Evolutionary conservation across 2,329 filamentous ascomycete species (phyloP).

Genomic region (Fulvia fulva): DNA sequence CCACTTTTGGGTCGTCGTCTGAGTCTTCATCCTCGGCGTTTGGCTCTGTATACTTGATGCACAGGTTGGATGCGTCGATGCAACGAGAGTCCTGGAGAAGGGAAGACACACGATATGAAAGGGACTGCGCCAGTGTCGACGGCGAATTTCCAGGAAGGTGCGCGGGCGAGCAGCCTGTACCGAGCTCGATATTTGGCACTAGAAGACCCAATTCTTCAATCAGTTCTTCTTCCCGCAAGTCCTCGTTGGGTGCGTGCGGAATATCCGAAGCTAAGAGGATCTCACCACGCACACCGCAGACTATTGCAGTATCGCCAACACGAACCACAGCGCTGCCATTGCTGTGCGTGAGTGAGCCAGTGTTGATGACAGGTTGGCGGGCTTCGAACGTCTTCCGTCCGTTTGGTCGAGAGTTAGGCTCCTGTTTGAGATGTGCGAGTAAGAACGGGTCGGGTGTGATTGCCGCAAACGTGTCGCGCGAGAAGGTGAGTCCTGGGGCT

Average conservation of each 20-base stretch:
- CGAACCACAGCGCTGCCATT: constrained; percentile 87
- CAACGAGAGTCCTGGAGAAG: constrained; percentile 69
- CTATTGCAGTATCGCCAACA: constrained; percentile 85
- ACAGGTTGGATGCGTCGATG: constrained; percentile 63
- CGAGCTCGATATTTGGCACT: constrained; percentile 89
- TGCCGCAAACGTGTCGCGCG: constrained; percentile 75
- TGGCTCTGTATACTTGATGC: constrained; percentile 56
- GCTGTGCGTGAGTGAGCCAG: constrained; percentile 79
- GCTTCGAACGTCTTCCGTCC: constrained; percentile 68
- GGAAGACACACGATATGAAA: constrained; percentile 75
- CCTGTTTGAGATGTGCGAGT: constrained; percentile 76
- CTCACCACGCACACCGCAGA: constrained; percentile 87
- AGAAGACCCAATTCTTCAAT: constrained; percentile 62
- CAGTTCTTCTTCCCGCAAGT: constrained; percentile 24
- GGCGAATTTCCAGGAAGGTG: constrained; percentile 83
- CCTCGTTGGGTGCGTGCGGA: constrained; percentile 52
- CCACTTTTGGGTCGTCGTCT: constrained; percentile 36
- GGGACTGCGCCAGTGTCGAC: constrained; percentile 72
- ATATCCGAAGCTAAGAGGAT: constrained; percentile 73
- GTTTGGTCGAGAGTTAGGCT: constrained; percentile 69
- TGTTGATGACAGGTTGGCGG: constrained; percentile 71
- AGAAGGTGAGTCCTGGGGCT: constrained; percentile 43
- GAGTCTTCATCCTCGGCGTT: constrained; percentile 47
- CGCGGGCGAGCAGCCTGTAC: constrained; percentile 81
- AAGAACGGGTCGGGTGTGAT: constrained; percentile 86